Percentiles rank a stretch among this genome's conserved stretches.
phyloP scores from a whole-genome alignment of 768 basidiomycete genomes.

The Lentinula edodes region DNA sequence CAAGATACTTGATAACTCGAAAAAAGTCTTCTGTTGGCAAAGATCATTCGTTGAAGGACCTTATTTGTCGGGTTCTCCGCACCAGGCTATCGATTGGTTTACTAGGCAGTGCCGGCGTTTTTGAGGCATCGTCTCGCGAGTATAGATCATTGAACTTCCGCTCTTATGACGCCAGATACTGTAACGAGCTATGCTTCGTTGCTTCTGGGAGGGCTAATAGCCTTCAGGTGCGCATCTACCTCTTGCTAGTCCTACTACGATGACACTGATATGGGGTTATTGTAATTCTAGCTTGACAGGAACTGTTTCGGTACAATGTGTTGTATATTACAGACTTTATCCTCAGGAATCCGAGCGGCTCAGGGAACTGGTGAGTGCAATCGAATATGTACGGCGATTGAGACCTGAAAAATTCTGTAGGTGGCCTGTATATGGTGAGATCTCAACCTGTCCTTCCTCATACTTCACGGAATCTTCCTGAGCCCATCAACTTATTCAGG shows the following conservation, averaged over 20 bases:
- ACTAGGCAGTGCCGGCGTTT: no score
- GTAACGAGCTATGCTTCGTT: slow-evolving; percentile 1
- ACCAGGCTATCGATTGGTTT: not conserved
- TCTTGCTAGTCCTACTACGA: not conserved
- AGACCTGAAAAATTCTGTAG: not conserved
- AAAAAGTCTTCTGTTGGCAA: not conserved
- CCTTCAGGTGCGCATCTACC: not conserved
- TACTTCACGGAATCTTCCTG: no score
- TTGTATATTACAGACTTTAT: slow-evolving; percentile 4
- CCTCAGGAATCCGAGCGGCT: not conserved
- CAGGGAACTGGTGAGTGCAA: not conserved
- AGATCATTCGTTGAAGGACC: not conserved
- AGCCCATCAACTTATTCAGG: not conserved
- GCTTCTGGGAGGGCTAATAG: slow-evolving; percentile 2
- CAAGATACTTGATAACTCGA: not conserved
- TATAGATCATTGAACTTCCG: not conserved
- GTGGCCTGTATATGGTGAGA: not conserved
- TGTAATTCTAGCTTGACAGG: not conserved
- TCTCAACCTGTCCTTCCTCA: not conserved
- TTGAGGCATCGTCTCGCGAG: no score
- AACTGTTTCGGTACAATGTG: slow-evolving; percentile 1
- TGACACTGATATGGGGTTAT: not conserved
- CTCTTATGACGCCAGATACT: not conserved
- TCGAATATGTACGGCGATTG: not conserved
- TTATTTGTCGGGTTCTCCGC: not conserved